Conservation (phyloP, 306 rosid species). For the Rosa rugosa region DNA sequence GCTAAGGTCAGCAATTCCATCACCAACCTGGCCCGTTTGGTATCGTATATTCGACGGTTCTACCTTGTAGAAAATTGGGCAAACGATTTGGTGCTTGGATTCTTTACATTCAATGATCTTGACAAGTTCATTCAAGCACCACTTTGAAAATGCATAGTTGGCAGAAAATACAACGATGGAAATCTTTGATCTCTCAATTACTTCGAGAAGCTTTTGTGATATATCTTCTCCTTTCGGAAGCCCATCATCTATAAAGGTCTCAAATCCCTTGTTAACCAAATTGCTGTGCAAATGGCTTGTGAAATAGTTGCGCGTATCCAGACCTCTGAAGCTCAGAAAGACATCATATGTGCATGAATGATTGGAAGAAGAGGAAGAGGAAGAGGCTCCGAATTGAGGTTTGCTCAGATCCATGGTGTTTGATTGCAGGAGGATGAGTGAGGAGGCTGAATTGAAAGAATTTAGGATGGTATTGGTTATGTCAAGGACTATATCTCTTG, state of each 20-base stretch:
- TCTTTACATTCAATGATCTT: not conserved
- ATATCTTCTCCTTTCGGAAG: not conserved
- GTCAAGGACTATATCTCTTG: no score
- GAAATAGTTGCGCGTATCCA: not conserved
- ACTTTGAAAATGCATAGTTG: not conserved
- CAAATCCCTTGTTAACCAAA: not conserved
- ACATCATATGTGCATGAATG: not conserved
- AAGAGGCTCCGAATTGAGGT: not conserved
- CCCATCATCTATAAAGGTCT: not conserved
- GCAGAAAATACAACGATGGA: not conserved
- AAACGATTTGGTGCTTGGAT: not conserved
- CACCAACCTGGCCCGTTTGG: constrained; percentile 2
- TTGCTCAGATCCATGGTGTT: no score
- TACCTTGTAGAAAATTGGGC: constrained; percentile 13
- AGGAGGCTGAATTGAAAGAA: no score
- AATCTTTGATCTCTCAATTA: not conserved
- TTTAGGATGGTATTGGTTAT: no score
- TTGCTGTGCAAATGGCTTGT: not conserved
- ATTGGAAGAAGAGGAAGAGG: not conserved
- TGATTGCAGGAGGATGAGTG: no score
- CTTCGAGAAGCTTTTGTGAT: not conserved
- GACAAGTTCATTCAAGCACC: not conserved
- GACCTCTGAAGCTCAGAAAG: not conserved
- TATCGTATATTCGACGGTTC: not conserved
- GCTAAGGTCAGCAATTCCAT: not conserved